Evolutionary conservation across 2,329 filamentous ascomycete species (phyloP).

Genomic region (Botrytis aclada): DNA sequence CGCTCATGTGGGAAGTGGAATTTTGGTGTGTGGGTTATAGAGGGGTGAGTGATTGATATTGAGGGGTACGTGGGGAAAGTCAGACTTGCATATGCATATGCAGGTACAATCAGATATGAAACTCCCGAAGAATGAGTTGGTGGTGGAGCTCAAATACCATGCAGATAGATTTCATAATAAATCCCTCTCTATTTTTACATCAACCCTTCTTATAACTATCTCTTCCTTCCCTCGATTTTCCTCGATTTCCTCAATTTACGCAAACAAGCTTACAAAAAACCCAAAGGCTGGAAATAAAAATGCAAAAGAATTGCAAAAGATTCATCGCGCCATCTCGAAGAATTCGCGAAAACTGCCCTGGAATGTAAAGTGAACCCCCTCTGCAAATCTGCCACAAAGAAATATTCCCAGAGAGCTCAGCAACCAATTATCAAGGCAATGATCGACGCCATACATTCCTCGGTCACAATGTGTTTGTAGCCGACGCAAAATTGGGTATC

Average conservation of each 20-base stretch:
- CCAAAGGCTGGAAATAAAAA: not conserved
- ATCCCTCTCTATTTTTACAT: conserved; percentile 14
- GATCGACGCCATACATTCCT: conserved; percentile 15
- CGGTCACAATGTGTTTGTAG: conserved; percentile 17
- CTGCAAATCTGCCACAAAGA: not conserved
- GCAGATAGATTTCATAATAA: not conserved
- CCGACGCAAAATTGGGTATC: not conserved
- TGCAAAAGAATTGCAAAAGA: not conserved
- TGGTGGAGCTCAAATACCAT: not conserved
- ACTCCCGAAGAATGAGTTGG: conserved; percentile 3
- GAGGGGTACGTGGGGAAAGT: conserved; percentile 3
- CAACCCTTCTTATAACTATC: not conserved
- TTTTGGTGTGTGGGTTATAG: not conserved
- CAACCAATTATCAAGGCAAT: not conserved
- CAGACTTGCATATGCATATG: conserved; percentile 16
- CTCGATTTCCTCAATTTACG: not conserved
- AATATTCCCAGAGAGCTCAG: not conserved
- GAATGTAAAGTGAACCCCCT: not conserved
- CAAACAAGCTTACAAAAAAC: not conserved
- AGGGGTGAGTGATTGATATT: not conserved
- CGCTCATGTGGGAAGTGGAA: conserved; percentile 1
- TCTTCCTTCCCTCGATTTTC: not conserved
- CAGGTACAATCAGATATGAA: conserved; percentile 1
- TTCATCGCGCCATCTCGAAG: not conserved
- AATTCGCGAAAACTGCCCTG: conserved; percentile 1